A percentile compares a stretch with the other conserved stretches of the same genome.
phyloP scores from a whole-genome alignment of 1,139 yeast genomes.

The Casaregolazyma lundiana region DNA sequence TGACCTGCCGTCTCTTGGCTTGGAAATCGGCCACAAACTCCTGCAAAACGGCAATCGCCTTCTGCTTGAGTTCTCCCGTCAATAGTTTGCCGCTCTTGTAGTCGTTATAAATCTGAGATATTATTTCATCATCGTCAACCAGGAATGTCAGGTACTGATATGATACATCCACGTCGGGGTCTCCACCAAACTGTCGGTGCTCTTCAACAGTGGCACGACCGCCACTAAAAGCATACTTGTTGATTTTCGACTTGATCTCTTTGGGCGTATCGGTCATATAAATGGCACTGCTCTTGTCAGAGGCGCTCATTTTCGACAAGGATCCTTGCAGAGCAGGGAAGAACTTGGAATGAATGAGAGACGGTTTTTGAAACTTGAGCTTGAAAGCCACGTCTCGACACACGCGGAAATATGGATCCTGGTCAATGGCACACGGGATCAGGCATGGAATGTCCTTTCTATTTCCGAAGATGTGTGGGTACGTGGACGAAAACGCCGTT shows the following conservation, averaged over 20 bases:
- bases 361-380: constrained; percentile 84
- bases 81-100: constrained; percentile 79
- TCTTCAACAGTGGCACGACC: constrained; percentile 86
- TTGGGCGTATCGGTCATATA: constrained; percentile 93
- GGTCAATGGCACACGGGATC: constrained; percentile 99
- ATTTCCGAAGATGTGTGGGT: constrained; percentile 86
- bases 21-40: constrained; percentile 79
- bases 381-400: constrained; percentile 97
- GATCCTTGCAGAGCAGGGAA: constrained; percentile 99
- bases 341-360: constrained; percentile 88
- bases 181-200: constrained; percentile 85
- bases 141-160: constrained; percentile 89
- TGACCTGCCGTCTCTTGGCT: constrained; percentile 62
- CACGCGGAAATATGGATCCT: constrained; percentile 97
- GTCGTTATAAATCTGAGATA: constrained; percentile 55
- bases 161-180: constrained; percentile 94
- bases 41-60: constrained; percentile 76
- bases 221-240: constrained; percentile 95
- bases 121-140: constrained; percentile 78
- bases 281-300: constrained; percentile 77
- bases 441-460: constrained; percentile 82
- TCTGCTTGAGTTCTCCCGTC: constrained; percentile 91
- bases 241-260: constrained; percentile 89
- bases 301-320: constrained; percentile 94
- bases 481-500: constrained; percentile 91